Base-by-base conservation (phyloP, 148 eudicot genomes). In the Vaccinium corymbosum region DNA sequence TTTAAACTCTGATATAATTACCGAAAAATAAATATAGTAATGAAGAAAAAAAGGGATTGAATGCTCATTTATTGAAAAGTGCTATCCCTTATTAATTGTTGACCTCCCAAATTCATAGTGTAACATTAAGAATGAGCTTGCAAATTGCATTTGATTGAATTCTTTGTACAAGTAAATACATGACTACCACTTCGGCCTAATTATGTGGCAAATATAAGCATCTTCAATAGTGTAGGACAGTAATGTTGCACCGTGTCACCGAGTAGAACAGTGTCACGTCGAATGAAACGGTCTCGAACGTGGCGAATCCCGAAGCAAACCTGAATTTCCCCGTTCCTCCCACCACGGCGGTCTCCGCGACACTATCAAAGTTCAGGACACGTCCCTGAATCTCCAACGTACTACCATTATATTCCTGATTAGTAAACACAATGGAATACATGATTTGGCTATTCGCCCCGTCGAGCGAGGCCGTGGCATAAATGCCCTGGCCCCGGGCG, bases 361-460 rank as follows among this genome's bases (percentile, higher is more conserved):
- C 17, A 20, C 2, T 10, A 3, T 38, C 80, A 51, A 13, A 2
- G 6, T 78, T 55, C 13, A 25, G 5, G 3, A 29, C 15, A 15
- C 25, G 13, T 14, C 82, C 82, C 12, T 61, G 73, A 35, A 61
- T 38, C 6, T 80, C 35, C 53, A 80, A 59, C 6, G 82, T 80
- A 50, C 82, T 80, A 10, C 82, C 82, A 57, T 56, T 35, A 51
- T 57, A 80, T 15, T 15, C 19, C 19, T n/a, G 14, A 42, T 46
- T 80, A 5, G 52, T 61, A 32, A 80, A 80, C 52, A 59, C 50
- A 79, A 79, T 17, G 56, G 81, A 32, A 17, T 8, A 2, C 81
- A 32, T 0, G 22, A 38, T 11, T 4, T 59, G 52, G 9, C 19
- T 6, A 3, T 38, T 59, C 0, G 20, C 38, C 1, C 32, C 82